These are phyloP conservation scores for Ligustrum vulgare DNA, from an alignment of 257 asterid species.

Conservation along the genomic window DNA sequence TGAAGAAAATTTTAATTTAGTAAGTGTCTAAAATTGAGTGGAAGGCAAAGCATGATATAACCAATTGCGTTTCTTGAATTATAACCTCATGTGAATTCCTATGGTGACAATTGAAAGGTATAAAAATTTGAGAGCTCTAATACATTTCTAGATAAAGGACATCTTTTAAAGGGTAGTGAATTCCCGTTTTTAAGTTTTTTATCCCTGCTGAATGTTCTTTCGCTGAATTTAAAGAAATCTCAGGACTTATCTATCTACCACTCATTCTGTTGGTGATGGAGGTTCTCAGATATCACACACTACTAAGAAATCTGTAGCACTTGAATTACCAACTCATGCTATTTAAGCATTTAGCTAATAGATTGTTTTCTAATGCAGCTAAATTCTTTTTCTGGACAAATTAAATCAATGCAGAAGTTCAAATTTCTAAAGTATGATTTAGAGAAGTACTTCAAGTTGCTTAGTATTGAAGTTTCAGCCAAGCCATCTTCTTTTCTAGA, in stretches of 20 bases:
- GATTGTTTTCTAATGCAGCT: too few relatives aligned
- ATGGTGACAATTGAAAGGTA: not conserved
- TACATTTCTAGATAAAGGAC: not conserved
- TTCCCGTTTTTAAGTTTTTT: not conserved
- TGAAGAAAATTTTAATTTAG: not conserved
- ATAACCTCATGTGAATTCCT: not conserved
- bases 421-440: too few relatives aligned
- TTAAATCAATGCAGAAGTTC: too few relatives aligned
- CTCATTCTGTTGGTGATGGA: conserved; percentile 33
- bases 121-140: too few relatives aligned
- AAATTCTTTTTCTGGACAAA: too few relatives aligned
- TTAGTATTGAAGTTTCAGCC: too few relatives aligned
- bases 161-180: too few relatives aligned
- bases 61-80: not conserved
- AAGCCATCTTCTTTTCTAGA: too few relatives aligned
- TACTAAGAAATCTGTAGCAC: conserved; percentile 24
- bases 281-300: conserved; percentile 24
- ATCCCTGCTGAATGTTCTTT: not conserved
- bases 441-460: too few relatives aligned
- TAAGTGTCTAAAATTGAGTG: not conserved
- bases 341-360: conserved; percentile 55
- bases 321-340: conserved; percentile 47
- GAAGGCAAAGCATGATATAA: too few relatives aligned
- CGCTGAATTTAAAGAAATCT: conserved; percentile 17
- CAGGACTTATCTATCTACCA: conserved; percentile 54